Evolutionary conservation across 2,329 filamentous ascomycete species (phyloP), one percentile per base, ranked within the genome.

Genomic region (Claviceps sp.): DNA sequence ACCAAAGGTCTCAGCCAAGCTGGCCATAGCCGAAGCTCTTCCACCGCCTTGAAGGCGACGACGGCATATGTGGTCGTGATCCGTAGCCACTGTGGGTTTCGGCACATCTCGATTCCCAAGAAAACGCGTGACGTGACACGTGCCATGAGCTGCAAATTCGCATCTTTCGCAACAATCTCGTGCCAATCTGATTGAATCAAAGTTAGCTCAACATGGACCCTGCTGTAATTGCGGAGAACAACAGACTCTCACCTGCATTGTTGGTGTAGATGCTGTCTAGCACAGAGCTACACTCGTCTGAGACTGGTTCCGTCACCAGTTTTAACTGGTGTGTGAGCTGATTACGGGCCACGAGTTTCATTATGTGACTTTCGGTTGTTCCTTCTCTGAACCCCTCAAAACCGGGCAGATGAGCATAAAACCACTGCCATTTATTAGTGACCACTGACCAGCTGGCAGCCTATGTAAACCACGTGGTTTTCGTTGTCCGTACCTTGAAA

Each of bases 121-220:
- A 77, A 77, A 3, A 76, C 68, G 5, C 73, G 65, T 1, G 75
- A 72, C 0, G 75, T 75, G 11, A 78, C 56, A 8, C 73, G 71
- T 16, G 73, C 71, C 10, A 80, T 67, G 8, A 75, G 26, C 5
- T 47, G 44, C 49, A 54, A 41, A 14, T 49, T 49, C 5, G 17
- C 47, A 11, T 49, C 39, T 30, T 49, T 49, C 6, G 16, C 47
- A 8, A 26, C 7, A 6, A 49, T 34, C 34, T 49, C 47, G 47
- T 49, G 47, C 47, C 47, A 49, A 7, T 49, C 47, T 50, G 3
- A 41, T 26, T 11, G 6, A 19, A 34, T 10, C 8, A 38, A 16
- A 14, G 16, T n/a, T 37, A 37, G 44, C 16, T 37, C 10, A 30
- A 8, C 26, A 30, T 8, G 26, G 26, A 47, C 6, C 10, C n/a